These are phyloP conservation scores for Wickerhamiella brachini DNA, from an alignment of 805 yeast genomes.

Conservation along the genomic window DNA sequence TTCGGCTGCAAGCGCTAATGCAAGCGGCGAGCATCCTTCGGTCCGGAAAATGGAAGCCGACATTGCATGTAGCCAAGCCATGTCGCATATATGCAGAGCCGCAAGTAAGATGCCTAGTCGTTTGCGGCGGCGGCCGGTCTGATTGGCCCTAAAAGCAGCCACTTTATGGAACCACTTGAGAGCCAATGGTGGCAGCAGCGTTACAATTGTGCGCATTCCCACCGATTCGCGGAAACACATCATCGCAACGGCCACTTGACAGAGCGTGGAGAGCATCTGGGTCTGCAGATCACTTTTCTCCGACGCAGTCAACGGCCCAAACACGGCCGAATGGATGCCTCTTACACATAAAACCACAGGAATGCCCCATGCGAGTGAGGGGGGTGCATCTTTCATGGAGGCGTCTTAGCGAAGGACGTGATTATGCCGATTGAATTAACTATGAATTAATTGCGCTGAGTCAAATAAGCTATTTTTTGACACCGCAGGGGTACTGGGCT, in stretches of 20 bases:
- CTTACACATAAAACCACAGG: neutral
- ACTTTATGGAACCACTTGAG: conserved; percentile 7
- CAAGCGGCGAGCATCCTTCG: conserved; percentile 6
- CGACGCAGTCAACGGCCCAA: conserved; percentile 5
- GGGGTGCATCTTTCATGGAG: neutral
- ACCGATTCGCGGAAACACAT: conserved; percentile 9
- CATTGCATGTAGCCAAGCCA: conserved; percentile 9
- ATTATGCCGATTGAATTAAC: too few species aligned
- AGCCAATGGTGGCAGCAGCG: conserved; percentile 5
- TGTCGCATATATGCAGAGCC: conserved; percentile 5
- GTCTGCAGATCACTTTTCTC: conserved; percentile 4
- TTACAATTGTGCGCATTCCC: conserved; percentile 5
- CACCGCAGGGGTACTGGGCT: too few species aligned
- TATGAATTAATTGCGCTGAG: too few species aligned
- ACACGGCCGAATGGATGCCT: neutral
- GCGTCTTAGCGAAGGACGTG: too few species aligned
- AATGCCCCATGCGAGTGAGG: neutral
- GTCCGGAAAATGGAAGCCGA: neutral
- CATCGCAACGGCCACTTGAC: conserved; percentile 9
- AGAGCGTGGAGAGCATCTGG: conserved; percentile 4
- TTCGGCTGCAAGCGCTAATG: conserved; percentile 7
- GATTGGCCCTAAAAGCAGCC: neutral
- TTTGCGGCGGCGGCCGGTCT: neutral
- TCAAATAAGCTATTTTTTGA: too few species aligned
- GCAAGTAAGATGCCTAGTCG: conserved; percentile 1